These are phyloP conservation scores for Drosera capensis DNA, from an alignment of 148 eudicot genomes.

Conservation along the genomic window DNA sequence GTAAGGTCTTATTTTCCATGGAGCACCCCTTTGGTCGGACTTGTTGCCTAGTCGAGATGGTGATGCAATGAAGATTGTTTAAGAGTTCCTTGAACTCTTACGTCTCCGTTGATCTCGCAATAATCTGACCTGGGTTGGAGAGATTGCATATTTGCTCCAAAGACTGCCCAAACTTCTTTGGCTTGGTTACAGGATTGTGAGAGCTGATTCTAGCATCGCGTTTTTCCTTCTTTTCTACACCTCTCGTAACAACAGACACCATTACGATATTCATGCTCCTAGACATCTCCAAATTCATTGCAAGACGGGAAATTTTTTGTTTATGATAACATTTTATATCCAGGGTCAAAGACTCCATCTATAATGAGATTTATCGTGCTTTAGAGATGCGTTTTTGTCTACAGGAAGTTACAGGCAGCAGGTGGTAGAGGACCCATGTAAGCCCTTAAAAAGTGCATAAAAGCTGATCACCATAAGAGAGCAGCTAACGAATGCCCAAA, in stretches of 20 bases:
- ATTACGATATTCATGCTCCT: not conserved
- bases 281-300: constrained; percentile 10
- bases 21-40: not conserved
- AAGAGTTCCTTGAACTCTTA: constrained; percentile 42
- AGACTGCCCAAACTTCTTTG: constrained; percentile 5
- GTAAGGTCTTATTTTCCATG: constrained; percentile 33
- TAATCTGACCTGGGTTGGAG: constrained; percentile 31
- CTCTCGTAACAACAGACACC: not conserved
- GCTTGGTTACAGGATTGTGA: not conserved
- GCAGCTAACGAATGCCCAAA: constrained; percentile 12
- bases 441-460: constrained; percentile 12
- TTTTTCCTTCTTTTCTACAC: not conserved
- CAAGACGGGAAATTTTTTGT: not conserved
- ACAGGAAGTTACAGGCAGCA: constrained; percentile 14
- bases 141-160: constrained; percentile 24
- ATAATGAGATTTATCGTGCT: not conserved
- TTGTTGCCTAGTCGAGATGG: not conserved
- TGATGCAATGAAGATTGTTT: constrained; percentile 25
- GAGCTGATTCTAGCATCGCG: not conserved
- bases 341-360: not conserved
- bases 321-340: not conserved
- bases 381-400: not conserved
- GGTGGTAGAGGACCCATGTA: constrained; percentile 11
- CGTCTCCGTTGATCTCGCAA: constrained; percentile 35
- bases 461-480: constrained; percentile 15